phyloP scores from a whole-genome alignment of 805 yeast species.

The Candida michaelii region DNA sequence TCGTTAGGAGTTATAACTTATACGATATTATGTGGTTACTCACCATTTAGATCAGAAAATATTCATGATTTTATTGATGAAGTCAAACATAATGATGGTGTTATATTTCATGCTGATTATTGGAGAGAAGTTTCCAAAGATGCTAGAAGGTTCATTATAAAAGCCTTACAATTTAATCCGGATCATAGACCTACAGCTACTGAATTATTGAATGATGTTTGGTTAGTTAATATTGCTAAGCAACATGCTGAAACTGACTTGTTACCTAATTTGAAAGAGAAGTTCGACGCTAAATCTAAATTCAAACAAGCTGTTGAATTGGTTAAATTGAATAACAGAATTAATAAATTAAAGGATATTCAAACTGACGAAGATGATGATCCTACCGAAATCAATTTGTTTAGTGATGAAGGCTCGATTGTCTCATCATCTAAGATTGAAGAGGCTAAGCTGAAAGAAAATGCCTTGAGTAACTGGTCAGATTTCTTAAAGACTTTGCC shows the following conservation, averaged over 20 bases:
- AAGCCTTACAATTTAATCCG: slow-evolving; percentile 70
- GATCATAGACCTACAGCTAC: slow-evolving; percentile 65
- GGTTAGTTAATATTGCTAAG: slow-evolving; percentile 57
- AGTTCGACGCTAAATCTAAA: slow-evolving; percentile 80
- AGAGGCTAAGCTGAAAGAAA: slow-evolving; percentile 10
- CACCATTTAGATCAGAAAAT: slow-evolving; percentile 86
- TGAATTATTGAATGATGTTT: slow-evolving; percentile 65
- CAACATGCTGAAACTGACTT: slow-evolving; percentile 60
- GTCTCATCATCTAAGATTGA: slow-evolving; percentile 11
- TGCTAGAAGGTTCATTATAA: slow-evolving; percentile 76
- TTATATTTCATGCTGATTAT: slow-evolving; percentile 82
- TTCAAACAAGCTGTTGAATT: slow-evolving; percentile 84
- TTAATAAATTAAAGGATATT: slow-evolving; percentile 64
- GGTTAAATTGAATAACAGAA: slow-evolving; percentile 77
- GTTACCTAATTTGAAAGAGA: slow-evolving; percentile 76
- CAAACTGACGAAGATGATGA: slow-evolving; percentile 60
- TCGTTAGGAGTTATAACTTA: slow-evolving; percentile 90
- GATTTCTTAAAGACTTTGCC: slow-evolving; percentile 25
- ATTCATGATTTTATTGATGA: slow-evolving; percentile 80
- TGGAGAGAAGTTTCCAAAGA: slow-evolving; percentile 80
- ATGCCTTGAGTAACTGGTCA: slow-evolving; percentile 29
- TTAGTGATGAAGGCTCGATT: slow-evolving; percentile 32
- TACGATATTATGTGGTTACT: slow-evolving; percentile 86
- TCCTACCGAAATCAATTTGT: slow-evolving; percentile 45
- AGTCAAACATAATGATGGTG: slow-evolving; percentile 68